A percentile compares a stretch with the other conserved stretches of the same genome.
Conservation (phyloP, 2,329 filamentous ascomycete genomes). For the Microthyrium microscopicum region DNA sequence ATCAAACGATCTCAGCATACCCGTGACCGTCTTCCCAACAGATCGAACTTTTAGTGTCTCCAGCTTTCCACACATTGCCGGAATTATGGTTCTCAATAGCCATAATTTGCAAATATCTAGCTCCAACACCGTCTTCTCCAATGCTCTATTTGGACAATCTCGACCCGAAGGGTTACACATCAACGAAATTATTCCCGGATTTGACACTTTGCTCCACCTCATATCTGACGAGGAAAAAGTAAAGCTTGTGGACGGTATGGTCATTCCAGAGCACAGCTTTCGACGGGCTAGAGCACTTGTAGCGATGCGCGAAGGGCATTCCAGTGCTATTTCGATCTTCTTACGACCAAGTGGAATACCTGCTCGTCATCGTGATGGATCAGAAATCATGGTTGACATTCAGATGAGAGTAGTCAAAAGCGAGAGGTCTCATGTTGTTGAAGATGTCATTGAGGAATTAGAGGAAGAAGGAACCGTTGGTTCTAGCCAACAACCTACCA, state of each 20-base stretch:
- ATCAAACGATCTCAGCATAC: constrained; percentile 61
- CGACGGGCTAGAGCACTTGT: constrained; percentile 73
- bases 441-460: constrained; percentile 47
- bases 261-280: constrained; percentile 92
- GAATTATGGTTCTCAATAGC: constrained; percentile 84
- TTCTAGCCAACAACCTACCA: constrained; percentile 32
- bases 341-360: constrained; percentile 68
- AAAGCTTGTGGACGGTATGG: constrained; percentile 76
- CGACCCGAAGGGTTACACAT: constrained; percentile 68
- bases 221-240: constrained; percentile 78
- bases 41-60: constrained; percentile 66
- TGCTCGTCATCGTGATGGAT: constrained; percentile 77
- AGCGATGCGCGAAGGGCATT: constrained; percentile 64
- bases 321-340: constrained; percentile 61
- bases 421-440: constrained; percentile 38
- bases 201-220: constrained; percentile 67
- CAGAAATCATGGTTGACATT: constrained; percentile 82
- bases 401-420: constrained; percentile 95
- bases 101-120: constrained; percentile 65
- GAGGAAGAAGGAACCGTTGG: constrained; percentile 17
- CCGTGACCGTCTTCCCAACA: constrained; percentile 64
- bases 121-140: constrained; percentile 88
- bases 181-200: constrained; percentile 66
- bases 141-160: constrained; percentile 78
- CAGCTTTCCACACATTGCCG: constrained; percentile 92